Base-by-base conservation (phyloP, 345 rosid genomes). In the Populus pruinosa region DNA sequence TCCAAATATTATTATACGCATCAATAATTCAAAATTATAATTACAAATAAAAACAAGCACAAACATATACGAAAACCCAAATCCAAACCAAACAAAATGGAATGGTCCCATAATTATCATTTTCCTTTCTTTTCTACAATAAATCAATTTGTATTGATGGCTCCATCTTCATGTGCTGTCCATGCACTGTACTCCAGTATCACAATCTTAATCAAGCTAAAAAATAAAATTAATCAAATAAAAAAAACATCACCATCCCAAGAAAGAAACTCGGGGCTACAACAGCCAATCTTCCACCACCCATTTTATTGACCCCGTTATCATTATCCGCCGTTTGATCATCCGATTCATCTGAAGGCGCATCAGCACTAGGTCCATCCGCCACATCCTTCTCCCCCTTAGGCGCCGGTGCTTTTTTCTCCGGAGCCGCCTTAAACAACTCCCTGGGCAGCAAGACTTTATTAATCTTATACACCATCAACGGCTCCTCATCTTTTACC, bases 261-360 rank as follows among this genome's bases (percentile, higher is more conserved):
- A 85, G 18, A 72, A 85, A 87, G 80, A 90, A 67, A 36, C 91
- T 80, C 55, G 89, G n/a, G 21, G 83, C 69, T 36, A 67, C 85
- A 78, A 78, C 76, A 20, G 78, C 76, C 63, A 85, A 70, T 74
- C 69, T 81, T 80, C 77, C 82, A 75, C 87, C 87, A 49, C 63
- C 78, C 83, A 83, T 78, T 70, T 62, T 72, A 17, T 74, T 39
- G 17, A 81, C 74, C 27, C 80, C 83, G 13, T 56, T 31, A 49
- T 72, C 70, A 50, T 71, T 66, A 62, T 35, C 83, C 10, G 71
- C 80, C 29, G 80, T 81, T 20, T 72, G 17, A 77, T 81, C 78
- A 8, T 11, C 80, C 20, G 80, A 61, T 65, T 73, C 79, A 33
- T 70, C 84, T 1, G 78, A 31, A 18, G 78, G 79, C 1, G 72